These are phyloP conservation scores for Conticribra guillardii DNA, from an alignment of 108 stramenopile genomes.

Conservation along the genomic window DNA sequence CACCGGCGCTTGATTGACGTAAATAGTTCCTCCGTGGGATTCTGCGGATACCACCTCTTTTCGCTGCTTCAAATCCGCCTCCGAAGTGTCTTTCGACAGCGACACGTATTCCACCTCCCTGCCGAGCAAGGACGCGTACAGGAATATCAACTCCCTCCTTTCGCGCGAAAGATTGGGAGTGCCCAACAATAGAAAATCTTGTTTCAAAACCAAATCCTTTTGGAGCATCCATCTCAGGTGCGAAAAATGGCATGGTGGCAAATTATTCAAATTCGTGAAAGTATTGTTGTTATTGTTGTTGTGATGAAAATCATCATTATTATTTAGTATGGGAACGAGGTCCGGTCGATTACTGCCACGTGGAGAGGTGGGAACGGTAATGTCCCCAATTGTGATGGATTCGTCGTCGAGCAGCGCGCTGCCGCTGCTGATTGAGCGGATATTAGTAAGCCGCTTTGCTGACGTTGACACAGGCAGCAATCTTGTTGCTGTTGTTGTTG, in stretches of 20 bases:
- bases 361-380: slow-evolving; percentile 10
- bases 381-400: neutral
- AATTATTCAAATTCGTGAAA: neutral
- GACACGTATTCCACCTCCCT: slow-evolving; percentile 75
- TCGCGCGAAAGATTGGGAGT: slow-evolving; percentile 57
- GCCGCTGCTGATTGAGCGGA: too few relatives aligned
- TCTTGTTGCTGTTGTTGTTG: too few relatives aligned
- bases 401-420: too few relatives aligned
- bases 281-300: neutral
- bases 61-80: slow-evolving; percentile 90
- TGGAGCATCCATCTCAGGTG: slow-evolving; percentile 89
- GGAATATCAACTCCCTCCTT: slow-evolving; percentile 62
- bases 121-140: slow-evolving; percentile 69
- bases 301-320: neutral
- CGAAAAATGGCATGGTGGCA: slow-evolving; percentile 49
- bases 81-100: slow-evolving; percentile 78
- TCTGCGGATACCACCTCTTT: slow-evolving; percentile 16
- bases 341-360: slow-evolving; percentile 20
- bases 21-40: slow-evolving; percentile 39
- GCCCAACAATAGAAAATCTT: slow-evolving; percentile 83
- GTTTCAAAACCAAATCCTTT: slow-evolving; percentile 75
- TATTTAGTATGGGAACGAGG: slow-evolving; percentile 14
- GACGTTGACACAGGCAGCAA: too few relatives aligned
- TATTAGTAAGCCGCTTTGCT: too few relatives aligned
- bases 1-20: slow-evolving; percentile 84